These are phyloP conservation scores for Aspergillus oerlinghausenensis DNA, from an alignment of 2,329 filamentous ascomycete species.

Conservation along the genomic window DNA sequence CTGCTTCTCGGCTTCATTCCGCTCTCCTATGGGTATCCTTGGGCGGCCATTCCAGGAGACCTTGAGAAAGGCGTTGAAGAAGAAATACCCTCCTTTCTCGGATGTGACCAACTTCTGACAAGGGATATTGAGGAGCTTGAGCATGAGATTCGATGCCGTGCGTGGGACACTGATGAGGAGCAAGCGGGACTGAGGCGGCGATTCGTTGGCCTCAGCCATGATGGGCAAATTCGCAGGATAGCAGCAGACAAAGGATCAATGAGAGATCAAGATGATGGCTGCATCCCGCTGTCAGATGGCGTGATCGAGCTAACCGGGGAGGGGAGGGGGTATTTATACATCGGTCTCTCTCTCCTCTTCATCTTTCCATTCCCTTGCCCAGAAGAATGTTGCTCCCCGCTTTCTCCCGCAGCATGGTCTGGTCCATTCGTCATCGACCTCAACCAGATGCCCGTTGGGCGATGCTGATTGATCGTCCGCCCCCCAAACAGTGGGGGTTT, in stretches of 20 bases:
- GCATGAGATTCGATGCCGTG: slow-evolving; percentile 31
- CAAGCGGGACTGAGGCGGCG: slow-evolving; percentile 10
- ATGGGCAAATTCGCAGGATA: too few relatives aligned
- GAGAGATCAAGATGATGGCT: slow-evolving; percentile 4
- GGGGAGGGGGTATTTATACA: neutral
- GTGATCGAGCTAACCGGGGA: neutral
- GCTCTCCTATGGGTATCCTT: slow-evolving; percentile 19
- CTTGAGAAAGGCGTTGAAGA: slow-evolving; percentile 14
- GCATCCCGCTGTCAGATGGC: slow-evolving; percentile 2
- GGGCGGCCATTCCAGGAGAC: slow-evolving; percentile 9
- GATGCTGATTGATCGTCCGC: neutral
- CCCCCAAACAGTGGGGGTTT: neutral
- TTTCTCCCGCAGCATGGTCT: too few relatives aligned
- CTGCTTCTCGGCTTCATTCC: slow-evolving; percentile 23
- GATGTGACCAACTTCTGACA: slow-evolving; percentile 19
- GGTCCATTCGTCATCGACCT: too few relatives aligned
- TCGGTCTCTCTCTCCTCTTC: too few relatives aligned
- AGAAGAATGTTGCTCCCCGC: too few relatives aligned
- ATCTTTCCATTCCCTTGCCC: too few relatives aligned
- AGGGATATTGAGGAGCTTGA: slow-evolving; percentile 26
- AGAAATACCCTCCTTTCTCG: slow-evolving; percentile 26
- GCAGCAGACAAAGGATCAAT: slow-evolving; percentile 1
- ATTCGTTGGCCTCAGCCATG: neutral
- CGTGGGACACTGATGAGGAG: slow-evolving; percentile 25
- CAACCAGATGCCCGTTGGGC: too few relatives aligned